Evolutionary conservation across 2,329 filamentous ascomycete species (phyloP).

Genomic region (Aspergillus thermomutatus): DNA sequence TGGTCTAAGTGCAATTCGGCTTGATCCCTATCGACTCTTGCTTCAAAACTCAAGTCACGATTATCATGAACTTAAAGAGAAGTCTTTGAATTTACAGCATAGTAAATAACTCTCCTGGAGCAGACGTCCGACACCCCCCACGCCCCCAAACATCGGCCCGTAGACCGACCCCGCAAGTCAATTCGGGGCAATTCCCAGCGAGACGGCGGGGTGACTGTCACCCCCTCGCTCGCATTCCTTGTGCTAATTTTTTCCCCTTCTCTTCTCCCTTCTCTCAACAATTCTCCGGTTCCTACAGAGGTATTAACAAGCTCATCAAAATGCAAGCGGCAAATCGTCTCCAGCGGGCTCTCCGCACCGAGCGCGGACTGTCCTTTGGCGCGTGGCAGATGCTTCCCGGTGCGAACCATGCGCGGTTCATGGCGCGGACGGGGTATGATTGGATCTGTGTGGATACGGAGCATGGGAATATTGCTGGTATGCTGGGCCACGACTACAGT

Average conservation of each 20-base stretch:
- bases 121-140: neutral
- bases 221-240: neutral
- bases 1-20: neutral
- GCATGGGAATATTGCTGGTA: constrained; percentile 56
- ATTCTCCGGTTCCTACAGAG: neutral
- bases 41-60: too few species aligned
- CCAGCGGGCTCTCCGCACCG: constrained; percentile 49
- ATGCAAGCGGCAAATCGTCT: constrained; percentile 56
- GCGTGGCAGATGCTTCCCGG: constrained; percentile 59
- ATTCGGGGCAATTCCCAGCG: neutral
- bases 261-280: neutral
- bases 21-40: too few species aligned
- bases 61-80: too few species aligned
- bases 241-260: neutral
- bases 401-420: constrained; percentile 51
- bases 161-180: neutral
- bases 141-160: neutral
- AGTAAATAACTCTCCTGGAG: too few species aligned
- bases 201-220: neutral
- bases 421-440: constrained; percentile 52
- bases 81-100: too few species aligned
- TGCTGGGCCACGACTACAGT: neutral
- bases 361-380: constrained; percentile 49
- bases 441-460: constrained; percentile 56
- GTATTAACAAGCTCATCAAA: constrained; percentile 10